Base-by-base conservation (phyloP, 177 flowering plant species). In the Vitis hybrid region DNA sequence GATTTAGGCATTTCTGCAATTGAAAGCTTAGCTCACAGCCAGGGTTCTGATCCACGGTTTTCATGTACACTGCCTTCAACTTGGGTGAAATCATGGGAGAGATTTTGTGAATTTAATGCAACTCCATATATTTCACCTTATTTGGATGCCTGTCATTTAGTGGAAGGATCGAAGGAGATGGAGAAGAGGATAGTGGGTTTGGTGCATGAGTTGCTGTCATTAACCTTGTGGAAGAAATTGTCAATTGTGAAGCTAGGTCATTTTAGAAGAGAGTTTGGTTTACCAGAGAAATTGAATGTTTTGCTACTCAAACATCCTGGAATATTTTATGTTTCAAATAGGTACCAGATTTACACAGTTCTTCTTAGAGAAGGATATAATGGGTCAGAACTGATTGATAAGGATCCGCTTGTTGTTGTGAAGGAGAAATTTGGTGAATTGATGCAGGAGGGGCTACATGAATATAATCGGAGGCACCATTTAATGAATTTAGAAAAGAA, bases 391-490 rank as follows among this genome's bases (percentile, higher is more conserved):
- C 59, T 96, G 81, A 75, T 91, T 57, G 82, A 86, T 46, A 92
- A 93, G 80, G 99, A 96, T 72, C 97, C 97, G 0, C 85, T 96
- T 46, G 94, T 96, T 35, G 79, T 82, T 59, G 94, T 86, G 76
- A 96, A 96, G 84, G 97, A 96, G 40, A 92, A 88, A 70, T 92
- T 89, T 80, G 98, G 98, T 54, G 97, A 87, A 75, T 70, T 96
- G 75, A 96, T 96, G 97, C 95, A 87, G 74, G 95, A 87, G 75
- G 98, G 99, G 0, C 89, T 86, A 73, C 85, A 87, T 80, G 97
- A 93, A 72, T 89, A 83, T 68, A 93, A 92, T 71, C 62, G 72
- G 57, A 87, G 95, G 79, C 84, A 72, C 55, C 71, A 78, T 73
- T 71, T 79, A 35, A 14, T 73, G 78, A 93, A 96, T 77, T 66